Conservation (phyloP, 2,329 filamentous ascomycete species). For the Ceratocystis huliohia region DNA sequence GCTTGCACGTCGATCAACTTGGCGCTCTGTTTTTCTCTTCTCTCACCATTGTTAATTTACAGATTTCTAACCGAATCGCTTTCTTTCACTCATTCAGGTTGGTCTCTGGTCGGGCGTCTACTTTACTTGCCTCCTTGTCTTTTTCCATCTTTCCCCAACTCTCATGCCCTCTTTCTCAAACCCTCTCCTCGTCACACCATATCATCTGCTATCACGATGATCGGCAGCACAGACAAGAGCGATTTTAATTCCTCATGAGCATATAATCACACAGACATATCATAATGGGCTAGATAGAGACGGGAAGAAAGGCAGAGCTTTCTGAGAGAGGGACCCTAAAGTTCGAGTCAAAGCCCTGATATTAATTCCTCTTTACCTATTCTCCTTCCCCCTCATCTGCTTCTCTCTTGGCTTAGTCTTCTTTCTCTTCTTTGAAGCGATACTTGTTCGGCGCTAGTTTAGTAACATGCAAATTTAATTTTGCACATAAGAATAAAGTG, state of each 20-base stretch:
- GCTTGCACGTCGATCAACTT: constrained; percentile 5
- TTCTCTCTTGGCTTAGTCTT: too few relatives aligned
- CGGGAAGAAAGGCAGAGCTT: too few relatives aligned
- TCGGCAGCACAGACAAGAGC: neutral
- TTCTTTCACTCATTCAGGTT: neutral
- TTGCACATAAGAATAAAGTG: too few relatives aligned
- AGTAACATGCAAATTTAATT: too few relatives aligned
- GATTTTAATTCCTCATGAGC: neutral
- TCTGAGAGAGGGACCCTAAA: too few relatives aligned
- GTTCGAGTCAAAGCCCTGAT: too few relatives aligned
- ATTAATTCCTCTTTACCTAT: too few relatives aligned
- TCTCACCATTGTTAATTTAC: neutral
- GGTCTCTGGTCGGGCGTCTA: neutral
- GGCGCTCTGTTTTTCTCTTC: neutral
- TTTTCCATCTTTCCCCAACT: neutral
- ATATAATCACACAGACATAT: neutral
- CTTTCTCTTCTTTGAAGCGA: too few relatives aligned
- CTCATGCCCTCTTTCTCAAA: neutral
- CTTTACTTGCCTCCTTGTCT: neutral
- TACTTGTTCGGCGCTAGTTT: too few relatives aligned
- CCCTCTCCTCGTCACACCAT: neutral
- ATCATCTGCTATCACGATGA: neutral
- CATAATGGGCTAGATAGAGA: neutral
- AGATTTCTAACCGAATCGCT: neutral
- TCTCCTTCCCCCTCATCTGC: too few relatives aligned